These are phyloP conservation scores for Anthracocystis setariae DNA, from an alignment of 1,284 basidiomycete genomes.

Conservation along the genomic window DNA sequence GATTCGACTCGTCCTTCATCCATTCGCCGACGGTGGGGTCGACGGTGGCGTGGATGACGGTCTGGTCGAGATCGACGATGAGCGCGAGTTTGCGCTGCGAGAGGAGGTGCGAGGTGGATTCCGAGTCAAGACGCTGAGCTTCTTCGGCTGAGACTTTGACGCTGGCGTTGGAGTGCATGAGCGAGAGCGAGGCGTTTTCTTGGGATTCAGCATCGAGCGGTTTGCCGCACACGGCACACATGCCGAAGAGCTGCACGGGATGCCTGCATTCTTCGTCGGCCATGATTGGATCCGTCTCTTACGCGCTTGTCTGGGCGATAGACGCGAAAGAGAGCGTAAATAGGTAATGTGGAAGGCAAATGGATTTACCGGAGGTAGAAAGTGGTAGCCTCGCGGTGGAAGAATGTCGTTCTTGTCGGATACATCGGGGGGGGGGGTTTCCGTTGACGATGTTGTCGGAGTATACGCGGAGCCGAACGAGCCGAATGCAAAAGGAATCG, in stretches of 20 bases:
- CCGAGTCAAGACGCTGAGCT: conserved; percentile 85
- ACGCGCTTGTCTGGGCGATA: background rate
- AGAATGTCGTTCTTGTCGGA: conserved; percentile 7
- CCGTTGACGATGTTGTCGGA: background rate
- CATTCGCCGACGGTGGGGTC: conserved; percentile 98
- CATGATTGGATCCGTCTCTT: conserved; percentile 8
- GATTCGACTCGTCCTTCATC: conserved; percentile 85
- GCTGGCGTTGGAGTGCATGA: conserved; percentile 60
- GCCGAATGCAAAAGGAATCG: no score
- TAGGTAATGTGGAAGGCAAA: background rate
- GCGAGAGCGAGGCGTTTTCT: conserved; percentile 45
- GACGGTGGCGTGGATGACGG: conserved; percentile 97
- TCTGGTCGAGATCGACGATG: conserved; percentile 98
- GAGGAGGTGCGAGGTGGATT: conserved; percentile 81
- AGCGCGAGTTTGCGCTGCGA: conserved; percentile 83
- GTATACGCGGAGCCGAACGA: conserved; percentile 16
- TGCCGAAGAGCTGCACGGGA: conserved; percentile 87
- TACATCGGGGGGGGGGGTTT: conserved; percentile 21
- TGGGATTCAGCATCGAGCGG: conserved; percentile 78
- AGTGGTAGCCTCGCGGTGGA: conserved; percentile 6
- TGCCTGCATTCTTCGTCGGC: conserved; percentile 76
- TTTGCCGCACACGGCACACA: conserved; percentile 92
- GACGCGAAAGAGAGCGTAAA: background rate
- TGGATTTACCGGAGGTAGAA: conserved; percentile 13
- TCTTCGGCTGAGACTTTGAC: conserved; percentile 71